Evolutionary conservation across 208 protist species (phyloP).

Genomic region (Crithidia bombi): DNA sequence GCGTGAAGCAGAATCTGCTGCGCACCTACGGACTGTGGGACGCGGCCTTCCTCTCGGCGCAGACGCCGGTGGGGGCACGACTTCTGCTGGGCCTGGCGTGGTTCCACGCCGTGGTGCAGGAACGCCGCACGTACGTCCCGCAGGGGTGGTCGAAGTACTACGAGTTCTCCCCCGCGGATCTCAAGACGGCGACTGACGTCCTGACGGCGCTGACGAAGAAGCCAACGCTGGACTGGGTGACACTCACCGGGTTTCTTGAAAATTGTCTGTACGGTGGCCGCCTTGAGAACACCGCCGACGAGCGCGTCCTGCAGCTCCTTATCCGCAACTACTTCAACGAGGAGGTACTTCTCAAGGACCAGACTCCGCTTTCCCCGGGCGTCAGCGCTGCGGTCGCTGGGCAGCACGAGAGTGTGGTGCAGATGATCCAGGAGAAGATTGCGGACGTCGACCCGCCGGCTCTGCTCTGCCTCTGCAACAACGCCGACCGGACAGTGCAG

Average conservation of each 20-base stretch:
- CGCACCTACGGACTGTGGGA: slow-evolving; percentile 92
- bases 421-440: slow-evolving; percentile 58
- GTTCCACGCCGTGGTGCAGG: slow-evolving; percentile 97
- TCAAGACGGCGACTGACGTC: slow-evolving; percentile 93
- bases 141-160: slow-evolving; percentile 98
- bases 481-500: slow-evolving; percentile 93
- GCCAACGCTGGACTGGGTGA: slow-evolving; percentile 84
- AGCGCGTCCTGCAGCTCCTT: slow-evolving; percentile 85
- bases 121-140: slow-evolving; percentile 96
- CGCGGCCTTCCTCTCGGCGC: slow-evolving; percentile 55
- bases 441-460: slow-evolving; percentile 74
- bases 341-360: slow-evolving; percentile 45
- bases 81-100: slow-evolving; percentile 94
- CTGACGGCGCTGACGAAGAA: slow-evolving; percentile 55
- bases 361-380: slow-evolving; percentile 47
- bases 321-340: slow-evolving; percentile 80
- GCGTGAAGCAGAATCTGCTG: slow-evolving; percentile 95
- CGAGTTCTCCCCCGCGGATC: slow-evolving; percentile 96
- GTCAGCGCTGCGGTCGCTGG: slow-evolving; percentile 58
- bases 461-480: slow-evolving; percentile 93
- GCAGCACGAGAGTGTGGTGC: slow-evolving; percentile 56
- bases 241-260: slow-evolving; percentile 91
- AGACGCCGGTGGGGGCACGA: slow-evolving; percentile 51
- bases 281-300: slow-evolving; percentile 93
- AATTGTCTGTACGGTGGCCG: slow-evolving; percentile 97